phyloP scores from a whole-genome alignment of 345 rosid species.

The Conringia planisiliqua region DNA sequence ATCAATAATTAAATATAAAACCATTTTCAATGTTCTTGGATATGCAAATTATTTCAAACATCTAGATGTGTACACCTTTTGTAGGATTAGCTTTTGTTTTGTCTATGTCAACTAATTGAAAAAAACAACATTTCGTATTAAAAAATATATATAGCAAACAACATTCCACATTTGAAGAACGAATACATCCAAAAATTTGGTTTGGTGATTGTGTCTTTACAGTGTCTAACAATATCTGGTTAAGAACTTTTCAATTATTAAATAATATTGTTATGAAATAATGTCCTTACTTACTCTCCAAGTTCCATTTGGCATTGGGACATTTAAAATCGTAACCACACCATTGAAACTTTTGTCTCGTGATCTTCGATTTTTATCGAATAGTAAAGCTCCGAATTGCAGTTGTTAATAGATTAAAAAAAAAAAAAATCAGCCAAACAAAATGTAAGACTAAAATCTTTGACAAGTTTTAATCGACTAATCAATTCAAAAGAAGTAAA shows the following conservation, averaged over 20 bases:
- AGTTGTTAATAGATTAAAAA: not conserved
- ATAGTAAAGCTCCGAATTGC: not conserved
- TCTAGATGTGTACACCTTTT: not conserved
- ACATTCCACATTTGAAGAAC: slow-evolving; percentile 6
- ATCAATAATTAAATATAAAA: not conserved
- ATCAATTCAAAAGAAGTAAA: not conserved
- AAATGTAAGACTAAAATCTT: not conserved
- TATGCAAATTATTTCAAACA: not conserved
- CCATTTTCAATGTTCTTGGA: not conserved
- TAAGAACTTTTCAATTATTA: not conserved
- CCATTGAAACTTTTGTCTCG: not conserved
- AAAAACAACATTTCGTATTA: not conserved
- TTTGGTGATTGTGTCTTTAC: not conserved
- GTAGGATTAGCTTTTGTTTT: slow-evolving; percentile 2
- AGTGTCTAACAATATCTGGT: not conserved
- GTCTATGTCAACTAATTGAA: not conserved
- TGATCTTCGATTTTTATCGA: not conserved
- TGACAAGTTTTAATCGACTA: not conserved
- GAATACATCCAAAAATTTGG: slow-evolving; percentile 9
- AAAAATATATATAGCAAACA: not conserved
- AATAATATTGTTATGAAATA: not conserved
- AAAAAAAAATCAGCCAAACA: not conserved
- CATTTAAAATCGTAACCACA: not conserved
- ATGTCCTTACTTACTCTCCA: not conserved
- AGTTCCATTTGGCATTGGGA: not conserved